Conservation (phyloP, 2,329 filamentous ascomycete species). For the Penicillium sp. region DNA sequence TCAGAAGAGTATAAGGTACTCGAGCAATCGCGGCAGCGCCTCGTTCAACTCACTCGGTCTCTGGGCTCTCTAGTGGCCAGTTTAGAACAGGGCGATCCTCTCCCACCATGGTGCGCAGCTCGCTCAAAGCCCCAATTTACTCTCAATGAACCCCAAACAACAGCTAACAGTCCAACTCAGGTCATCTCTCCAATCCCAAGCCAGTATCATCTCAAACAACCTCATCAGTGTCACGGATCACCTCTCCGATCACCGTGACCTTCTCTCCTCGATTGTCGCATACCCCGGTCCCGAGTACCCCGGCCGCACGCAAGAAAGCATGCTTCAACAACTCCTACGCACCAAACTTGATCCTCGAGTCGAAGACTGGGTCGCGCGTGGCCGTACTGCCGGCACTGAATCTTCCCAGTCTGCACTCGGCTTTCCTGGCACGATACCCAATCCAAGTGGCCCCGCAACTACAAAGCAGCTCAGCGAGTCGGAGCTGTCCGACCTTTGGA, state of each 20-base stretch:
- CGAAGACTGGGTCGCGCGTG: conserved; percentile 73
- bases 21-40: conserved; percentile 71
- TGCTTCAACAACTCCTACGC: conserved; percentile 73
- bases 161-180: conserved; percentile 48
- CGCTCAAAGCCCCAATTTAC: not conserved
- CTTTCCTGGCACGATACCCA: conserved; percentile 19
- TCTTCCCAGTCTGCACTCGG: not conserved
- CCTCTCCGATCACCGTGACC: conserved; percentile 67
- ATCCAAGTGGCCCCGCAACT: conserved; percentile 24
- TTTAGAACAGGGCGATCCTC: conserved; percentile 66
- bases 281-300: conserved; percentile 79
- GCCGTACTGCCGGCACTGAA: conserved; percentile 53
- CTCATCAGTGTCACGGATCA: conserved; percentile 70
- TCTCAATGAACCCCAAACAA: conserved; percentile 10
- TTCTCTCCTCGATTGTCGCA: conserved; percentile 73
- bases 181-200: conserved; percentile 73
- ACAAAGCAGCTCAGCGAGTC: conserved; percentile 46
- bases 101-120: conserved; percentile 68
- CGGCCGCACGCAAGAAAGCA: conserved; percentile 65
- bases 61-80: conserved; percentile 68
- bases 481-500: conserved; percentile 67
- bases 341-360: conserved; percentile 83
- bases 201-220: conserved; percentile 73
- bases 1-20: conserved; percentile 64
- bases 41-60: conserved; percentile 72